Base-by-base conservation (phyloP, 352 stramenopile genomes). In the Pythium dissotocum region DNA sequence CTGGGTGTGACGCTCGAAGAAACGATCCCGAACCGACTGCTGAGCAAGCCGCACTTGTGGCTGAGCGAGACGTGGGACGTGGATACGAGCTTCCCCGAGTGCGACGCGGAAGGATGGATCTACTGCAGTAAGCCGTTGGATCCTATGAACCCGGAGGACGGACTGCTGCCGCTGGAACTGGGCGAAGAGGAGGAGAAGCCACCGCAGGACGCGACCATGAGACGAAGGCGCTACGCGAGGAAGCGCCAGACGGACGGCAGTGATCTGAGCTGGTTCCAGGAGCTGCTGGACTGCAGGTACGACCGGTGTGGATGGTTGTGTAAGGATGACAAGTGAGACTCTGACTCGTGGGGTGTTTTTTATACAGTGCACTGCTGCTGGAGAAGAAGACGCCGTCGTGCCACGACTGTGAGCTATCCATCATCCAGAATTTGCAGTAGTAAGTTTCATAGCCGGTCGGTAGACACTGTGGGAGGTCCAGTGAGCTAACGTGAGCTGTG, bases 241-340 rank as follows among this genome's bases (percentile, higher is more conserved):
- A 84, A 87, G 69, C 82, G 87, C 9, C 76, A 84, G 56, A 91
- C 91, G 21, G 83, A 91, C 28, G 79, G 83, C 32, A 91, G 76
- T 33, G 83, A 92, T 57, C 71, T 91, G 51, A 88, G 87, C 54
- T 95, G 87, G 87, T 92, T 91, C 63, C 80, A 93, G 58, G 87
- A 95, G 65, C 70, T 95, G 28, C 78, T 93, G 40, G 83, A 93
- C 61, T 88, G 83, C 76, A 92, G 83, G 85, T 91, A 68, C 42
- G 65, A 28, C 36, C 21, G 21, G 21, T 24, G 10, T 46, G 1
- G 18, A 12, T 35, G 12, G 21, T 16, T 53, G 21, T 42, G 7
- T 44, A 18, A 24, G n/a, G 32, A 42, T 59, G 16, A 54, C 21
- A 61, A 21, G 38, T 5, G 30, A 62, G 35, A 51, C 24, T 32